These are phyloP conservation scores for Boletus tomentosulus DNA, from an alignment of 768 basidiomycete genomes.

Conservation along the genomic window DNA sequence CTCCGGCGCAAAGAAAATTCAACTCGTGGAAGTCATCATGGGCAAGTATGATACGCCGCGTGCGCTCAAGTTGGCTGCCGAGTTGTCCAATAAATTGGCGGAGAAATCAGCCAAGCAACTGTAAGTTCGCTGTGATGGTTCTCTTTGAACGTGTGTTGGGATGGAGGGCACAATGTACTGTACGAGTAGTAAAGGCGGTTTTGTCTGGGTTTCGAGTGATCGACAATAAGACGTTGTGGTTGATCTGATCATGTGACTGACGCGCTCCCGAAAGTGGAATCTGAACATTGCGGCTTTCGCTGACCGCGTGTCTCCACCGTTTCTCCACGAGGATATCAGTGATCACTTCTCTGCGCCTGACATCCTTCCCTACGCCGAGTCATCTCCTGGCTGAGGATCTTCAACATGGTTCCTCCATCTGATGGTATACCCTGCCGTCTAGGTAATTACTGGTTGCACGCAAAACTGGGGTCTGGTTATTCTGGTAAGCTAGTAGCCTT, in stretches of 20 bases:
- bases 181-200: neutral
- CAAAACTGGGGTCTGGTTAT: conserved; percentile 66
- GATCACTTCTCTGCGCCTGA: no score
- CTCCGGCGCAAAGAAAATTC: conserved; percentile 58
- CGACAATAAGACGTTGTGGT: neutral
- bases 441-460: conserved; percentile 58
- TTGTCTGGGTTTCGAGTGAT: neutral
- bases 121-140: neutral
- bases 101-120: conserved; percentile 18
- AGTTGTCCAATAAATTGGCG: conserved; percentile 13
- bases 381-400: neutral
- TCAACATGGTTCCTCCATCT: conserved; percentile 9
- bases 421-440: conserved; percentile 35
- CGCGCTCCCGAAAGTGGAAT: neutral
- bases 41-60: conserved; percentile 66
- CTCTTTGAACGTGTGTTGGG: neutral
- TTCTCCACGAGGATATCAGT: neutral
- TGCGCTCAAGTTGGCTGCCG: conserved; percentile 53
- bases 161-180: neutral
- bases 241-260: conserved; percentile 22
- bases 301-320: conserved; percentile 4
- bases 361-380: no score
- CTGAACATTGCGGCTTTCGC: conserved; percentile 3
- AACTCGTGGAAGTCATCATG: conserved; percentile 82
- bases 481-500: conserved; percentile 45